Conservation (phyloP, 1,284 basidiomycete species). For the Leccinum solheimii region DNA sequence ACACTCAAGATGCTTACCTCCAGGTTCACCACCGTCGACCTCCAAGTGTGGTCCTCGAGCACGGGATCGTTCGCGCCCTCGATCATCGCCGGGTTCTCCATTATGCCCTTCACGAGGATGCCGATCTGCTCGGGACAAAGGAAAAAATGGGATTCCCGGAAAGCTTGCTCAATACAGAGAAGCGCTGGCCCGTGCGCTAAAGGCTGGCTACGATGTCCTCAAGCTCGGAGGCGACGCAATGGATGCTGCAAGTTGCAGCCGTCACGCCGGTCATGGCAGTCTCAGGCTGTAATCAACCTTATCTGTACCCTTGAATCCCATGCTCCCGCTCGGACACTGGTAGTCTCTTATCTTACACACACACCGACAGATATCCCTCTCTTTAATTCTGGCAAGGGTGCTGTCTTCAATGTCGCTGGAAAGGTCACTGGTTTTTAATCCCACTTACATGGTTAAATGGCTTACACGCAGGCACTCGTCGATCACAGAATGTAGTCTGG, state of each 20-base stretch:
- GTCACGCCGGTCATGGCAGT: constrained; percentile 66
- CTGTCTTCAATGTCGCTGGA: constrained; percentile 77
- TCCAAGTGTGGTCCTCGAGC: no score
- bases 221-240: constrained; percentile 72
- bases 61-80: no score
- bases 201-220: constrained; percentile 65
- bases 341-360: neutral
- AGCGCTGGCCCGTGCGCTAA: constrained; percentile 55
- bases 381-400: constrained; percentile 78
- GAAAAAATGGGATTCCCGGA: neutral
- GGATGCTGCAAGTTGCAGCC: constrained; percentile 76
- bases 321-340: neutral
- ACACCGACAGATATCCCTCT: constrained; percentile 60
- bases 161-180: constrained; percentile 59
- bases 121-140: no score
- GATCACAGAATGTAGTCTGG: constrained; percentile 44
- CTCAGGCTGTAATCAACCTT: constrained; percentile 34
- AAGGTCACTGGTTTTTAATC: constrained; percentile 48
- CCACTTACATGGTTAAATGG: neutral
- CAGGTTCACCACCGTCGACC: no score
- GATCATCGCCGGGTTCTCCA: no score
- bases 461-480: neutral
- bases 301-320: neutral
- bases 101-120: no score
- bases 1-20: no score